Conservation (phyloP, 2,329 filamentous ascomycete species). For the Teratosphaeria pseudoeucalypti region DNA sequence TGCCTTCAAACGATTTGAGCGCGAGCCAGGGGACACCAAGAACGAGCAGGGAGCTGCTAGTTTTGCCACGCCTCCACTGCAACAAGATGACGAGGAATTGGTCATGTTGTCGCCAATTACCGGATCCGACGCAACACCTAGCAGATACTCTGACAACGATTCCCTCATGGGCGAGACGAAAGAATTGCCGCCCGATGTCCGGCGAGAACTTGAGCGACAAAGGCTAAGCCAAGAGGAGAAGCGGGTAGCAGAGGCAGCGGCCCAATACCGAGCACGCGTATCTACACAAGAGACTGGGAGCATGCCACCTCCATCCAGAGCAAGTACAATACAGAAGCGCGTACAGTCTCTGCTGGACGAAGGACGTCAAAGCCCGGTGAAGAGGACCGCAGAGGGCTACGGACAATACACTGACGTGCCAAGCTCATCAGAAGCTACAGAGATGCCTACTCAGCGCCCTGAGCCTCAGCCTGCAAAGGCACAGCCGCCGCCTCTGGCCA, state of each 20-base stretch:
- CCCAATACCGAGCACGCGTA: constrained; percentile 72
- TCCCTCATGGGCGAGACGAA: constrained; percentile 55
- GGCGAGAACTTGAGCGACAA: constrained; percentile 76
- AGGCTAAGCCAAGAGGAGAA: constrained; percentile 79
- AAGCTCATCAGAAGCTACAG: neutral
- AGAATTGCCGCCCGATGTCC: constrained; percentile 73
- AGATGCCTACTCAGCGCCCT: constrained; percentile 5
- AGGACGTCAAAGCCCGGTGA: constrained; percentile 46
- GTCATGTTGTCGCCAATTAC: constrained; percentile 56
- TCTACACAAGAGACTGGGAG: constrained; percentile 43
- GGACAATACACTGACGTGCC: constrained; percentile 63
- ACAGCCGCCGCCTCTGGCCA: constrained; percentile 15
- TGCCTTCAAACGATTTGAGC: constrained; percentile 83
- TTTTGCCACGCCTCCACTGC: neutral
- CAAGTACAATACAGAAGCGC: constrained; percentile 81
- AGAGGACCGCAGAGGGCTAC: constrained; percentile 77
- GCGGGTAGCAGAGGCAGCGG: constrained; percentile 77
- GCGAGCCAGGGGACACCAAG: constrained; percentile 3
- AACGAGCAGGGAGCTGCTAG: neutral
- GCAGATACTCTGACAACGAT: constrained; percentile 46
- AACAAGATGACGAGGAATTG: constrained; percentile 16
- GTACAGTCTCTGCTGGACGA: constrained; percentile 79
- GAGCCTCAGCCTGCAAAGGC: constrained; percentile 1
- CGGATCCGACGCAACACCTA: constrained; percentile 52
- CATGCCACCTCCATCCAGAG: constrained; percentile 44